These are phyloP conservation scores for Salvia rosmarinus DNA, from an alignment of 257 asterid genomes.

Conservation along the genomic window DNA sequence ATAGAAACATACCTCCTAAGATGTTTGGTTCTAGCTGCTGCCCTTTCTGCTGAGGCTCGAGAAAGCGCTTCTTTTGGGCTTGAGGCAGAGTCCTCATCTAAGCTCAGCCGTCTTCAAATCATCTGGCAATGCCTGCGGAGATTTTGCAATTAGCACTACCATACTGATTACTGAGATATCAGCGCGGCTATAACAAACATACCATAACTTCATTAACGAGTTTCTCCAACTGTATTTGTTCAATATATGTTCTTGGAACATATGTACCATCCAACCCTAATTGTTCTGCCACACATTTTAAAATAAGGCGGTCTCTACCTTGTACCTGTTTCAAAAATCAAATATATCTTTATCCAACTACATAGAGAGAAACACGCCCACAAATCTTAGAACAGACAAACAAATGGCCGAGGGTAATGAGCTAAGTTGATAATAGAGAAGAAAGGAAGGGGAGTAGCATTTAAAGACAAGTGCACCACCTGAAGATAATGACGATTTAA, in stretches of 20 bases:
- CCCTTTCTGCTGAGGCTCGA: conserved; percentile 71
- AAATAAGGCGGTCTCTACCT: conserved; percentile 81
- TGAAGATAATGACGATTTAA: conserved; percentile 87
- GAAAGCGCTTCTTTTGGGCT: conserved; percentile 91
- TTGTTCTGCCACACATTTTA: conserved; percentile 72
- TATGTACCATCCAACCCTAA: conserved; percentile 90
- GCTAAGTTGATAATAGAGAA: not conserved
- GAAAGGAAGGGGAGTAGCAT: not conserved
- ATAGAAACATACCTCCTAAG: conserved; percentile 53
- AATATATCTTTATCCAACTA: conserved; percentile 19
- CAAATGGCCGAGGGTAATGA: conserved; percentile 1
- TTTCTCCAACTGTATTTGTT: conserved; percentile 96
- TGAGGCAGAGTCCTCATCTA: conserved; percentile 80
- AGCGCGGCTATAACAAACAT: conserved; percentile 38
- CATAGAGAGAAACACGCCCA: not conserved
- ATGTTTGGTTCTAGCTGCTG: conserved; percentile 61
- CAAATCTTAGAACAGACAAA: conserved; percentile 7
- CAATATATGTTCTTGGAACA: conserved; percentile 87
- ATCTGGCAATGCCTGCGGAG: conserved; percentile 87
- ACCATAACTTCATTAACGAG: conserved; percentile 95
- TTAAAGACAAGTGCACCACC: conserved; percentile 48
- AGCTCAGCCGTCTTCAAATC: conserved; percentile 86
- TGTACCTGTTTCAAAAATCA: conserved; percentile 64
- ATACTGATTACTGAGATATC: conserved; percentile 13
- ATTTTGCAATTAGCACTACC: conserved; percentile 34